phyloP scores from a whole-genome alignment of 2,329 filamentous ascomycete species.

The Xylaria sp. region DNA sequence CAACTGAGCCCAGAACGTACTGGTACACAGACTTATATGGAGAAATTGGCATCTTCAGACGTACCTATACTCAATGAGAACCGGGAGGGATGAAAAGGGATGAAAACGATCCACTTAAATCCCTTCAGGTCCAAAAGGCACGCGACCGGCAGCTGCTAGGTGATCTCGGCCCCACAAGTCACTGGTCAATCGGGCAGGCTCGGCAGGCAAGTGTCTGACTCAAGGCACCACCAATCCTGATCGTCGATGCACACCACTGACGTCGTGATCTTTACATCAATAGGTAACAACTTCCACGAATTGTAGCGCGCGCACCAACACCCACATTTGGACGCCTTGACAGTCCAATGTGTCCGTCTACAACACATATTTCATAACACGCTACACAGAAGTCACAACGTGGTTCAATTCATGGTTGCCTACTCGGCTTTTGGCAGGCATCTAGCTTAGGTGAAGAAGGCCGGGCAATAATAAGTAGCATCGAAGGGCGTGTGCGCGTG shows the following conservation, averaged over 20 bases:
- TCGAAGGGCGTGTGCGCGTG: background rate
- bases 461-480: background rate
- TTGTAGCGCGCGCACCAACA: background rate
- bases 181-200: background rate
- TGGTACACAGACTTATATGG: too few species aligned
- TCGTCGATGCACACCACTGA: background rate
- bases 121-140: background rate
- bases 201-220: background rate
- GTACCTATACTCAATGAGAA: too few species aligned
- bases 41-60: too few species aligned
- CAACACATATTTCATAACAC: background rate
- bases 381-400: background rate
- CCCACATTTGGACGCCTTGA: background rate
- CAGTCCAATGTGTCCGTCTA: background rate
- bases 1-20: background rate
- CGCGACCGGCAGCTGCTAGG: background rate
- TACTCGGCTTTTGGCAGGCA: background rate
- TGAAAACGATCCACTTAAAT: too few species aligned
- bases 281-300: background rate
- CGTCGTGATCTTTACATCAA: background rate
- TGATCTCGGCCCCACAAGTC: background rate
- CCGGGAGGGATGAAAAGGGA: too few species aligned
- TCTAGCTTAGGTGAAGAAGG: background rate
- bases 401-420: background rate
- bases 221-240: background rate